A percentile compares a stretch with the other conserved stretches of the same genome.
Conservation (phyloP, 1,284 basidiomycete species). For the Apiotrichum sp. region DNA sequence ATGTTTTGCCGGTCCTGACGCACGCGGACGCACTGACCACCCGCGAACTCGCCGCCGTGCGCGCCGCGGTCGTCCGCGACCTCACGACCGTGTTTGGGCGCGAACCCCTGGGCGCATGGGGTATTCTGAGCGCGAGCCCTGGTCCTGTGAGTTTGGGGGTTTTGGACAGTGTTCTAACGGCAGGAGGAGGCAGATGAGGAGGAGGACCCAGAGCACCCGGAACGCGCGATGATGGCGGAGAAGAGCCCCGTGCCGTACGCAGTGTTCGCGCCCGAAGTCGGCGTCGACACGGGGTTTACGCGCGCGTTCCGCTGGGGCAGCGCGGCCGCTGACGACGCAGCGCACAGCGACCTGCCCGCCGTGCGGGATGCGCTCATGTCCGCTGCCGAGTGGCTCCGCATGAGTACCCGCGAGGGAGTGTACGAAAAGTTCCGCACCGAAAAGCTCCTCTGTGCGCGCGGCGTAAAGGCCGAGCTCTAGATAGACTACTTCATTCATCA, state of each 20-base stretch:
- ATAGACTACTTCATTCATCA: too few species aligned
- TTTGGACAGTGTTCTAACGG: background rate
- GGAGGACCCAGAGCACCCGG: constrained; percentile 1
- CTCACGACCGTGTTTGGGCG: constrained; percentile 19
- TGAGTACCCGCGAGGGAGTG: constrained; percentile 34
- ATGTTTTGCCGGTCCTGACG: constrained; percentile 39
- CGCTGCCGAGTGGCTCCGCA: constrained; percentile 24
- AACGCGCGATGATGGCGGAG: constrained; percentile 8
- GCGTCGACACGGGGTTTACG: constrained; percentile 1
- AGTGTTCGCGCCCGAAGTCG: constrained; percentile 22
- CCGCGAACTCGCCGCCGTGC: constrained; percentile 24
- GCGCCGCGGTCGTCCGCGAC: constrained; percentile 25
- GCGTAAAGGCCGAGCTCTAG: background rate
- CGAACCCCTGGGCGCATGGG: constrained; percentile 14
- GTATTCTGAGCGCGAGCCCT: constrained; percentile 9
- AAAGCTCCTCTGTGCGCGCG: constrained; percentile 20
- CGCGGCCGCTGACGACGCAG: constrained; percentile 26
- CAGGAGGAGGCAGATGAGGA: background rate
- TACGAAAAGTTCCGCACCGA: constrained; percentile 44
- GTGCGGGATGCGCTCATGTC: constrained; percentile 30
- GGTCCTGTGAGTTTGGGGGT: constrained; percentile 3
- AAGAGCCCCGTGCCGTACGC: constrained; percentile 19
- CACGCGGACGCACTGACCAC: constrained; percentile 34
- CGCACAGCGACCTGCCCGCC: constrained; percentile 28
- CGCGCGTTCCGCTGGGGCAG: constrained; percentile 36